Evolutionary conservation across 306 rosid species (phyloP).

Genomic region (Carpinus viminea): DNA sequence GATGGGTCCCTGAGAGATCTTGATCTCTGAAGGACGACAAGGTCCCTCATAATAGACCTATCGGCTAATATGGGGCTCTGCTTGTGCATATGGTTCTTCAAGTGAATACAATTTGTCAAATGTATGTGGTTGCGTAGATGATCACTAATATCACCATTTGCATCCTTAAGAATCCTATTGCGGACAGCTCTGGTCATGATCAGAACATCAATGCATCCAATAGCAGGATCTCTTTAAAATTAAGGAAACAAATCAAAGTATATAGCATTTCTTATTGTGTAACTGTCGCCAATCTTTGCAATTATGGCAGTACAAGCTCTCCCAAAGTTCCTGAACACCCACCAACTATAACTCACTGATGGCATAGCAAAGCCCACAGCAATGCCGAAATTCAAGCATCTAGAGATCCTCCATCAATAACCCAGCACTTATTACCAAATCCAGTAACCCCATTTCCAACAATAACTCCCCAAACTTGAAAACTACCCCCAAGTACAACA

Average conservation of each 20-base stretch:
- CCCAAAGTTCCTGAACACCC: slow-evolving; percentile 17
- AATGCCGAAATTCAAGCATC: slow-evolving; percentile 42
- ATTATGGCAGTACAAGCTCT: slow-evolving; percentile 29
- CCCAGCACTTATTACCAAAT: slow-evolving; percentile 36
- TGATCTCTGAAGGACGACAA: slow-evolving; percentile 85
- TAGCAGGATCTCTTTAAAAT: slow-evolving; percentile 43
- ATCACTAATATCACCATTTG: slow-evolving; percentile 93
- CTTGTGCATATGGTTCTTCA: slow-evolving; percentile 99
- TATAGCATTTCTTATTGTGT: slow-evolving; percentile 46
- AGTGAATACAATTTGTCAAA: slow-evolving; percentile 95
- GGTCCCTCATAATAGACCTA: slow-evolving; percentile 91
- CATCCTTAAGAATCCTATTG: slow-evolving; percentile 90
- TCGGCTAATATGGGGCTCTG: slow-evolving; percentile 88
- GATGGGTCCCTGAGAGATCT: slow-evolving; percentile 96
- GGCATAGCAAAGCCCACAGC: slow-evolving; percentile 30
- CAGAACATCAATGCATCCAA: slow-evolving; percentile 49
- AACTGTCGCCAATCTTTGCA: slow-evolving; percentile 32
- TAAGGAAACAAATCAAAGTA: slow-evolving; percentile 39
- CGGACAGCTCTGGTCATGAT: slow-evolving; percentile 96
- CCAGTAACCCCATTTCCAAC: slow-evolving; percentile 37
- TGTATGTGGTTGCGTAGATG: slow-evolving; percentile 97
- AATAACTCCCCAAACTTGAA: slow-evolving; percentile 12
- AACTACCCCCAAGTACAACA: slow-evolving; percentile 24
- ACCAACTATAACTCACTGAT: slow-evolving; percentile 22
- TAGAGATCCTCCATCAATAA: slow-evolving; percentile 27